Percentiles rank a stretch among this genome's conserved stretches.
phyloP scores from a whole-genome alignment of 176 grass and related monocot genomes.

The Tillandsia leiboldiana region DNA sequence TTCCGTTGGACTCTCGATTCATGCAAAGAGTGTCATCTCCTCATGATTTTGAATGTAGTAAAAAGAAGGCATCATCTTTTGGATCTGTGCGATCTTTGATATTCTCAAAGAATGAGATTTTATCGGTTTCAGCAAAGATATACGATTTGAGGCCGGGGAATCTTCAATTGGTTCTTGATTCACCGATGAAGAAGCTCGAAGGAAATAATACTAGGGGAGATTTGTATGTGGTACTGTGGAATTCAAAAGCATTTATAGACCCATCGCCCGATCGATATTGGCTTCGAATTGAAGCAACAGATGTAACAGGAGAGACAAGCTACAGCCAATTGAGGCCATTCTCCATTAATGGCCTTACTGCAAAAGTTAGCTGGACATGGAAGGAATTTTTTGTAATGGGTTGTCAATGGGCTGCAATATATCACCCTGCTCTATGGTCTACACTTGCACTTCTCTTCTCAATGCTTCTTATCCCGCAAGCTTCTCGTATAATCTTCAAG shows the following conservation, averaged over 20 bases:
- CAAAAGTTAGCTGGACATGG: slow-evolving; percentile 78
- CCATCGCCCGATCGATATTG: slow-evolving; percentile 65
- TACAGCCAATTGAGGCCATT: slow-evolving; percentile 70
- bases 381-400: slow-evolving; percentile 86
- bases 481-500: slow-evolving; percentile 39
- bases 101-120: slow-evolving; percentile 70
- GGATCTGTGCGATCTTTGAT: slow-evolving; percentile 74
- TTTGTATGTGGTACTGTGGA: slow-evolving; percentile 78
- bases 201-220: slow-evolving; percentile 56
- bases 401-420: slow-evolving; percentile 66
- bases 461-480: slow-evolving; percentile 53
- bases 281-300: slow-evolving; percentile 74
- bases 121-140: slow-evolving; percentile 66
- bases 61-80: slow-evolving; percentile 42
- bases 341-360: slow-evolving; percentile 61
- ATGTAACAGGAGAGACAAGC: slow-evolving; percentile 56
- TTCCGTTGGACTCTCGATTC: slow-evolving; percentile 89
- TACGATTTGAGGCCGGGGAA: slow-evolving; percentile 65
- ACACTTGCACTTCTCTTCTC: slow-evolving; percentile 41
- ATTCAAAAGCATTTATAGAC: slow-evolving; percentile 88
- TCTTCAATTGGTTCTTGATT: slow-evolving; percentile 56
- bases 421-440: slow-evolving; percentile 48
- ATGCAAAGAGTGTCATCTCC: slow-evolving; percentile 69
- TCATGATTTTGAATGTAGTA: slow-evolving; percentile 52
- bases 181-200: slow-evolving; percentile 63